A percentile compares a stretch with the other conserved stretches of the same genome.
Evolutionary conservation across 2,329 filamentous ascomycete species (phyloP).

Genomic region (Plectosphaerella cucumerina): DNA sequence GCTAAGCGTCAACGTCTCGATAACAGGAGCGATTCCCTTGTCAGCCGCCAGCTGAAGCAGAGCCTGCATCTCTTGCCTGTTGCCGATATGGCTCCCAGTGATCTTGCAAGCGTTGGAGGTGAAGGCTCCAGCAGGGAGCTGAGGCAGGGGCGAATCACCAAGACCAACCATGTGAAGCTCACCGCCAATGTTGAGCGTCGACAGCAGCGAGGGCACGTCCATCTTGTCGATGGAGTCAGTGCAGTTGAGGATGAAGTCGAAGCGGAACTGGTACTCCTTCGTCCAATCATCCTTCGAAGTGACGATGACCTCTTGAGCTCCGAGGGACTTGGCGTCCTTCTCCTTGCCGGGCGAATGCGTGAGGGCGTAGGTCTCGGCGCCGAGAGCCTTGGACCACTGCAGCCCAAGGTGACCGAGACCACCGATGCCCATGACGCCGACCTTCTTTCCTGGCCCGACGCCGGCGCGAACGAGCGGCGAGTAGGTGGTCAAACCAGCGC

Average conservation of each 20-base stretch:
- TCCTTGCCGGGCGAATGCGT: slow-evolving; percentile 56
- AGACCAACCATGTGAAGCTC: slow-evolving; percentile 56
- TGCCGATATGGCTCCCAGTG: slow-evolving; percentile 54
- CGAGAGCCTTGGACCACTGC: slow-evolving; percentile 66
- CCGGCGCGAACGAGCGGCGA: slow-evolving; percentile 63
- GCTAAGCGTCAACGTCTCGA: slow-evolving; percentile 60
- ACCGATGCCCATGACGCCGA: slow-evolving; percentile 70
- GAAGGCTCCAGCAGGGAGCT: slow-evolving; percentile 36
- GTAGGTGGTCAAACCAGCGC: slow-evolving; percentile 72
- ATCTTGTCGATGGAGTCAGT: slow-evolving; percentile 49
- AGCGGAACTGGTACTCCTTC: slow-evolving; percentile 44
- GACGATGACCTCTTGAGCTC: slow-evolving; percentile 51
- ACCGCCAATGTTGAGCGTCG: slow-evolving; percentile 46
- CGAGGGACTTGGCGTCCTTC: slow-evolving; percentile 56
- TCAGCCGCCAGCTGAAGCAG: slow-evolving; percentile 55
- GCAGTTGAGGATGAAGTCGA: slow-evolving; percentile 48
- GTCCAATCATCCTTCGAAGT: slow-evolving; percentile 52
- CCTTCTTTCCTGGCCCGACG: slow-evolving; percentile 64
- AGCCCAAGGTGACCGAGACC: slow-evolving; percentile 72
- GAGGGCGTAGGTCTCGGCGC: slow-evolving; percentile 62
- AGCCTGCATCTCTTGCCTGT: slow-evolving; percentile 52
- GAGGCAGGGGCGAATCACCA: slow-evolving; percentile 44
- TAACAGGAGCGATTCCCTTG: slow-evolving; percentile 51
- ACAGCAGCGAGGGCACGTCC: slow-evolving; percentile 47
- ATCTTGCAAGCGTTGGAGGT: slow-evolving; percentile 32